Base-by-base conservation (phyloP, 352 stramenopile genomes). In the Thalassiosira delicatula region DNA sequence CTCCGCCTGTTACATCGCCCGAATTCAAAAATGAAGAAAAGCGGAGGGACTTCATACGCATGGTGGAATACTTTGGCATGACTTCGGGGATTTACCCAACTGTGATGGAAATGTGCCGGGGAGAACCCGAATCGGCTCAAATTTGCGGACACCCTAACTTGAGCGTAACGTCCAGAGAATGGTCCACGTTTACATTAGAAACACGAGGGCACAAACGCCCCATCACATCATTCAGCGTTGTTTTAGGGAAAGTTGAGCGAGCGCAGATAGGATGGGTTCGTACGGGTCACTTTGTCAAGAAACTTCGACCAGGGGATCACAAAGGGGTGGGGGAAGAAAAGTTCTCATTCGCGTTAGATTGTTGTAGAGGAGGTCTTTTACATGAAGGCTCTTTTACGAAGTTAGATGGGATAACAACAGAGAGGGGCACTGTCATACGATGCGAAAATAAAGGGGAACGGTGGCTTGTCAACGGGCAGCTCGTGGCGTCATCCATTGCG, bases 41-140 rank as follows among this genome's bases (percentile, higher is more conserved):
- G 33, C 66, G 70, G 25, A 49, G 68, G 74, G 68, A 87, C 46
- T 90, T 90, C 46, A 46, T 81, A 19, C 60, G 73, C 21, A 86
- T 90, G 81, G 73, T 90, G 5, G 85, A 90, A 70, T 90, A 89
- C 57, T 90, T 79, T 68, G 85, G 78, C 29, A 82, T 90, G 73
- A 90, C 81, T 5, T 60, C 65, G 17, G 77, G 72, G 4, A 81
- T 90, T 32, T 88, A n/a, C n/a, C n/a, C n/a, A n/a, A n/a, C n/a
- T n/a, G n/a, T n/a, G n/a, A n/a, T n/a, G n/a, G n/a, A n/a, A n/a
- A n/a, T n/a, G n/a, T n/a, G n/a, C n/a, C n/a, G n/a, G n/a, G n/a
- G n/a, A n/a, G n/a, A n/a, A n/a, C n/a, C n/a, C n/a, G n/a, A n/a
- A n/a, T n/a, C n/a, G n/a, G n/a, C n/a, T n/a, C n/a, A n/a, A n/a